phyloP scores from a whole-genome alignment of 179 eudicot species.

The Heliamphora pulchella region DNA sequence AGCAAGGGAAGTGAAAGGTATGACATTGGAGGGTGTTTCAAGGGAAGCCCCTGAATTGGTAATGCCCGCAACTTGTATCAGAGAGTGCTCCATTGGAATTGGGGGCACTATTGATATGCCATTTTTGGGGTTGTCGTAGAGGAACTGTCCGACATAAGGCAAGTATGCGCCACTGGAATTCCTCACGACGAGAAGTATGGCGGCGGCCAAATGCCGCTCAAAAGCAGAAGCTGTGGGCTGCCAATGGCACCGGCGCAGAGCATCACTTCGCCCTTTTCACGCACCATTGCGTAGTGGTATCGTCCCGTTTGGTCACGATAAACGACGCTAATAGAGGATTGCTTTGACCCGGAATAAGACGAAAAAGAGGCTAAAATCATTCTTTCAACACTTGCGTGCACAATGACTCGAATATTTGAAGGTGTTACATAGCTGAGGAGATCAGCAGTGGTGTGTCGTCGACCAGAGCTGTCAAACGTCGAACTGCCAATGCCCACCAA shows the following conservation, averaged over 20 bases:
- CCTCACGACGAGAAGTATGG: slow-evolving; percentile 86
- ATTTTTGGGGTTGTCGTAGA: slow-evolving; percentile 85
- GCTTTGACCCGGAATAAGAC: slow-evolving; percentile 19
- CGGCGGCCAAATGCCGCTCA: slow-evolving; percentile 80
- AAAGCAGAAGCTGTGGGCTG: slow-evolving; percentile 71
- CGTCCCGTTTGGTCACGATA: slow-evolving; percentile 52
- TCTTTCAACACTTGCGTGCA: slow-evolving; percentile 73
- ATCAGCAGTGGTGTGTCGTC: slow-evolving; percentile 76
- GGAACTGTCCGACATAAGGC: slow-evolving; percentile 76
- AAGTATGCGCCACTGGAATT: slow-evolving; percentile 59
- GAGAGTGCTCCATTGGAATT: slow-evolving; percentile 70
- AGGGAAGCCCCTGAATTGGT: slow-evolving; percentile 64
- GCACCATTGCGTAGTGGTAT: slow-evolving; percentile 70
- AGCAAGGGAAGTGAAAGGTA: slow-evolving; percentile 59
- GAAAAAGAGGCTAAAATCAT: slow-evolving; percentile 35
- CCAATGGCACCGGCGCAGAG: slow-evolving; percentile 88
- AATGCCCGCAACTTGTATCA: slow-evolving; percentile 90
- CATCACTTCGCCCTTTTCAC: slow-evolving; percentile 56
- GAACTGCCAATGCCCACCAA: slow-evolving; percentile 73
- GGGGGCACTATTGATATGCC: slow-evolving; percentile 84
- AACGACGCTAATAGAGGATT: slow-evolving; percentile 67
- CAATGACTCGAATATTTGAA: slow-evolving; percentile 52
- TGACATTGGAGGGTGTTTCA: slow-evolving; percentile 75
- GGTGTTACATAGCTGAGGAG: slow-evolving; percentile 51
- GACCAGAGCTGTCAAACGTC: slow-evolving; percentile 61